Evolutionary conservation across 1,284 basidiomycete species (phyloP), one percentile per base, ranked within the genome.

Genomic region (Cryptococcus depauperatus): DNA sequence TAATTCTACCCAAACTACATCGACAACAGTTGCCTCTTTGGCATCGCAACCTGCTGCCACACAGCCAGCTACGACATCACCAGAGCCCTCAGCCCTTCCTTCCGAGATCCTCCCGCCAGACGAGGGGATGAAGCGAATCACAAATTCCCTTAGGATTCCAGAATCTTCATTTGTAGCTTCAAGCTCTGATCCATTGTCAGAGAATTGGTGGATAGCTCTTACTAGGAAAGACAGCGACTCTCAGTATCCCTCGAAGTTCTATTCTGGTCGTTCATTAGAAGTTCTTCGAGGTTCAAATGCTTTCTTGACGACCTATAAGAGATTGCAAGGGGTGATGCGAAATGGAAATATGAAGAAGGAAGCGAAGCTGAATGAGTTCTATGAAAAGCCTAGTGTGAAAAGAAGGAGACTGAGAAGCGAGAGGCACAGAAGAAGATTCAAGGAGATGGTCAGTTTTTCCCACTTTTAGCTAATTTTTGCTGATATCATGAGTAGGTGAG

Each of bases 381-480:
- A 66, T 48, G 66, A 68, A 51, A 62, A 59, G 48, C 59, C 61
- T 16, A 57, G 57, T 46, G 57, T 59, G 30, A 55, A 37, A 46
- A 57, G 53, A 41, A 53, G 56, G 42, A 56, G 67, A 38, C 41
- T 67, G 37, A 41, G 39, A 26, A 55, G 48, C 16, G 61, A 64
- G 50, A 51, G 63, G 33, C 58, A 62, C 52, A 52, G 65, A 35
- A 57, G 59, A 39, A 59, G 66, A 40, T 69, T 69, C 51, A 58
- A 61, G 53, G 62, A 61, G 43, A 56, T 62, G 59, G 66, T 67
- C 47, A 56, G 65, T 63, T 2, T 16, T 37, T 29, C 25, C 13
- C 4, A 11, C 13, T 38, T 33, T 16, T 41, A 28, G 11, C 14
- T 22, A 14, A 13, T 10, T 5, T 35, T 26, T 26, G 27, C 30